Conservation (phyloP, 2,329 filamentous ascomycete genomes). For the Plectosphaerella plurivora region DNA sequence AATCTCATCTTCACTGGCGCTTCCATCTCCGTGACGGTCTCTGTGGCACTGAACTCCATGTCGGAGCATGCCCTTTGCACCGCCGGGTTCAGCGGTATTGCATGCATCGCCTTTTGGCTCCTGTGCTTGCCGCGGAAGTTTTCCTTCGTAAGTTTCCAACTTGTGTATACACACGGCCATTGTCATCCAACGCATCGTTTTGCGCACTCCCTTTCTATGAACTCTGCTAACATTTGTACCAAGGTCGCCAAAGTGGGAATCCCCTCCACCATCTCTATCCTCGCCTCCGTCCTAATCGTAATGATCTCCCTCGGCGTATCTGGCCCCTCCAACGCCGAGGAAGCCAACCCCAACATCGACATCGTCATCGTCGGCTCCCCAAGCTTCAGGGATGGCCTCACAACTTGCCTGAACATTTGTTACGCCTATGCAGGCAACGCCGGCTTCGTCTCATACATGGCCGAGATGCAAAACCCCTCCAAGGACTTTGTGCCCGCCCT, state of each 20-base stretch:
- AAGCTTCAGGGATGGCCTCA: slow-evolving; percentile 25
- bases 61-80: slow-evolving; percentile 59
- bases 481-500: slow-evolving; percentile 25
- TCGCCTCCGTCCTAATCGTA: slow-evolving; percentile 28
- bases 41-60: slow-evolving; percentile 67
- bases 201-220: too few relatives aligned
- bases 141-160: slow-evolving; percentile 22
- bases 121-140: slow-evolving; percentile 67
- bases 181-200: too few relatives aligned
- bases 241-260: slow-evolving; percentile 19
- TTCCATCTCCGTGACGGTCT: slow-evolving; percentile 61
- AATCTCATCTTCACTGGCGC: slow-evolving; percentile 71
- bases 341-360: neutral
- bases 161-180: too few relatives aligned
- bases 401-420: slow-evolving; percentile 26
- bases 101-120: slow-evolving; percentile 56
- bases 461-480: slow-evolving; percentile 26
- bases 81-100: slow-evolving; percentile 59
- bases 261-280: slow-evolving; percentile 26
- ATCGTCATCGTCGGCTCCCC: slow-evolving; percentile 1
- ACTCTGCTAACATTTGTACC: too few relatives aligned
- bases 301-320: slow-evolving; percentile 28
- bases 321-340: slow-evolving; percentile 7
- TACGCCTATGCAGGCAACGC: slow-evolving; percentile 33
- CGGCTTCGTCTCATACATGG: slow-evolving; percentile 28